Evolutionary conservation across 2,329 filamentous ascomycete species (phyloP).

Genomic region (Coleophoma crateriformis): DNA sequence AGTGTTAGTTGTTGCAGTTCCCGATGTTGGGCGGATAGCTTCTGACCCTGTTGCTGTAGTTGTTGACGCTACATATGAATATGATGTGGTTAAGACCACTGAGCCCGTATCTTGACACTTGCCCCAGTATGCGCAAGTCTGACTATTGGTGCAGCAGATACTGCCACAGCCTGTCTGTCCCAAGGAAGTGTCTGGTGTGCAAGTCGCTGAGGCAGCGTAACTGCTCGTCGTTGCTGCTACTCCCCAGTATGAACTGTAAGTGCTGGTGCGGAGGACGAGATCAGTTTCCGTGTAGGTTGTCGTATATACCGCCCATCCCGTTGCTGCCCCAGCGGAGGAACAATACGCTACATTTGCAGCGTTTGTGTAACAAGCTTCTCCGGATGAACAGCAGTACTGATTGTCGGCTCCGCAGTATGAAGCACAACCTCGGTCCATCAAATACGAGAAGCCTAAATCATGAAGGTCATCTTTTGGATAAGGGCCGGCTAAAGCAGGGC

Average conservation of each 20-base stretch:
- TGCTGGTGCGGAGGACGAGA: conserved; percentile 49
- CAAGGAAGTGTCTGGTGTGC: conserved; percentile 37
- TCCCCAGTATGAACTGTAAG: conserved; percentile 44
- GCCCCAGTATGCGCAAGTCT: conserved; percentile 57
- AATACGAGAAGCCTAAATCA: conserved; percentile 41
- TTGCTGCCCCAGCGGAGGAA: conserved; percentile 23
- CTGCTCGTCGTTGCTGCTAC: conserved; percentile 17
- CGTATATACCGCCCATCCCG: conserved; percentile 33
- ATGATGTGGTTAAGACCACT: conserved; percentile 32
- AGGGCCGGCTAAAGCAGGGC: conserved; percentile 36
- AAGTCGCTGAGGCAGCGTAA: conserved; percentile 34
- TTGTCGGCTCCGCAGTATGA: conserved; percentile 49
- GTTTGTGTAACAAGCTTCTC: conserved; percentile 45
- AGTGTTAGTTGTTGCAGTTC: conserved; percentile 47
- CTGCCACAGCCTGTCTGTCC: conserved; percentile 58
- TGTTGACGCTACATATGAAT: conserved; percentile 30
- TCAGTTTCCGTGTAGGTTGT: conserved; percentile 54
- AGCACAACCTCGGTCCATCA: conserved; percentile 31
- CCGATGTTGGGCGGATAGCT: conserved; percentile 47
- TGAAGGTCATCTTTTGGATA: conserved; percentile 44
- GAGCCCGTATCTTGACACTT: conserved; percentile 50
- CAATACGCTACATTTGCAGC: conserved; percentile 44
- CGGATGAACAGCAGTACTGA: conserved; percentile 47
- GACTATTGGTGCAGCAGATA: conserved; percentile 65
- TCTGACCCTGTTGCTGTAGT: conserved; percentile 21